Conservation (phyloP, 192 early-diverging fungal genomes). For the Gamsiella multidivaricata region DNA sequence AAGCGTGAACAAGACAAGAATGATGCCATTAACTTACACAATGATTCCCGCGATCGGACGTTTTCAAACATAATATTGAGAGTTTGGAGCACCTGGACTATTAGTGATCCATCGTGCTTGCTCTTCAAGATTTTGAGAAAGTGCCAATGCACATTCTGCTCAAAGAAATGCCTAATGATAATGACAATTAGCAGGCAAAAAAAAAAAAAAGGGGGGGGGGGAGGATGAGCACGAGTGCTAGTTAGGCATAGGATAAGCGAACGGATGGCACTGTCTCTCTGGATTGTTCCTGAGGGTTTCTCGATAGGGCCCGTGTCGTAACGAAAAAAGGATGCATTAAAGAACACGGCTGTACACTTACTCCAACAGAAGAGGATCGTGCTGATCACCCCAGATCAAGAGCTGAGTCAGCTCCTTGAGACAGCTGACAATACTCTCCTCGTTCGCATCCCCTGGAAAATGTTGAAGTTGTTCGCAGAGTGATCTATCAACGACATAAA, state of each 20-base stretch:
- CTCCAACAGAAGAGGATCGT: conserved; percentile 45
- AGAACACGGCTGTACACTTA: conserved; percentile 4
- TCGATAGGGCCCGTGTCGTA: too few species aligned
- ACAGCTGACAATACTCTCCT: conserved; percentile 40
- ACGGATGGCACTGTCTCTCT: too few species aligned
- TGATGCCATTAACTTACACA: conserved; percentile 58
- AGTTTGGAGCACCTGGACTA: conserved; percentile 59
- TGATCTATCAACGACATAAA: conserved; percentile 8
- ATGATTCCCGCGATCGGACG: conserved; percentile 51
- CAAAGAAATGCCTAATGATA: conserved; percentile 53
- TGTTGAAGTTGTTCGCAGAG: conserved; percentile 43
- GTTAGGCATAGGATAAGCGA: background rate
- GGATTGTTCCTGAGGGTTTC: too few species aligned
- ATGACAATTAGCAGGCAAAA: background rate
- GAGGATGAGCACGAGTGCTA: conserved; percentile 6
- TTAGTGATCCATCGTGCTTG: conserved; percentile 41
- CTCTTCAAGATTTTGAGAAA: conserved; percentile 55
- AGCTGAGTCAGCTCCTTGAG: conserved; percentile 57
- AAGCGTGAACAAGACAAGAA: too few species aligned
- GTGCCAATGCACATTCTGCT: conserved; percentile 45
- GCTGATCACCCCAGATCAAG: conserved; percentile 56
- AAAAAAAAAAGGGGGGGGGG: background rate
- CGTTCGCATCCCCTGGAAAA: conserved; percentile 45
- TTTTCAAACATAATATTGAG: conserved; percentile 70
- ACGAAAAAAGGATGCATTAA: too few species aligned